A percentile compares a stretch with the other conserved stretches of the same genome.
Evolutionary conservation across 2,329 filamentous ascomycete genomes (phyloP).

Genomic region (Fusarium tricinctum): DNA sequence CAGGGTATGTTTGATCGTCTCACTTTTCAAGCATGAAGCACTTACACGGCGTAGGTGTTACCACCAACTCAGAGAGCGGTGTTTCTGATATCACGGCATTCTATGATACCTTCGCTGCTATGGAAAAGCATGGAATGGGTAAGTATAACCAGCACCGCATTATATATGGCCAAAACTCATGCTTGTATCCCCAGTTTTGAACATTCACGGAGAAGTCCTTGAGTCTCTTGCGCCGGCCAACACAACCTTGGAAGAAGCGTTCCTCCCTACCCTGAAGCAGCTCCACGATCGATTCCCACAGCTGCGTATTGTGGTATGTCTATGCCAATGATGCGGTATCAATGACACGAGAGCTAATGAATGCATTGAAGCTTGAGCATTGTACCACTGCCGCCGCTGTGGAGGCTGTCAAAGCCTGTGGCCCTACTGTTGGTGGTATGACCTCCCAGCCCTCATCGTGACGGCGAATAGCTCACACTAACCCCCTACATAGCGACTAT

Average conservation of each 20-base stretch:
- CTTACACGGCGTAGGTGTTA: constrained; percentile 62
- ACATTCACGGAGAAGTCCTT: constrained; percentile 91
- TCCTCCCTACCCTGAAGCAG: constrained; percentile 82
- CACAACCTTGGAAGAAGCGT: constrained; percentile 65
- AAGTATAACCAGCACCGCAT: constrained; percentile 17
- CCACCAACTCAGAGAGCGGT: constrained; percentile 76
- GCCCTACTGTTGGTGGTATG: constrained; percentile 77
- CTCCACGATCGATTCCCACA: constrained; percentile 82
- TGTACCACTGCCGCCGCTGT: constrained; percentile 88
- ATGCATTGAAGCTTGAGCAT: constrained; percentile 73
- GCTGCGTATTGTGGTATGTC: constrained; percentile 69
- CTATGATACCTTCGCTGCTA: constrained; percentile 86
- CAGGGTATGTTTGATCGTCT: constrained; percentile 52
- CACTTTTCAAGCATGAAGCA: not conserved
- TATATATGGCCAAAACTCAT: constrained; percentile 8
- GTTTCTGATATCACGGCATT: constrained; percentile 79
- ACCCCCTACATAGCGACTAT: constrained; percentile 72
- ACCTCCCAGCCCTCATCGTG: not conserved
- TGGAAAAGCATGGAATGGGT: constrained; percentile 81
- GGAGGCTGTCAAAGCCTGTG: constrained; percentile 81
- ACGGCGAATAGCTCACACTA: not conserved
- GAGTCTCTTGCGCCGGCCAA: constrained; percentile 62
- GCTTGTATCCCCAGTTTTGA: constrained; percentile 70
- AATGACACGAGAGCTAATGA: constrained; percentile 5
- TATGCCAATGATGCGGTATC: no score